Evolutionary conservation across 2,329 filamentous ascomycete species (phyloP).

Genomic region (Dactylellina drechsleri): DNA sequence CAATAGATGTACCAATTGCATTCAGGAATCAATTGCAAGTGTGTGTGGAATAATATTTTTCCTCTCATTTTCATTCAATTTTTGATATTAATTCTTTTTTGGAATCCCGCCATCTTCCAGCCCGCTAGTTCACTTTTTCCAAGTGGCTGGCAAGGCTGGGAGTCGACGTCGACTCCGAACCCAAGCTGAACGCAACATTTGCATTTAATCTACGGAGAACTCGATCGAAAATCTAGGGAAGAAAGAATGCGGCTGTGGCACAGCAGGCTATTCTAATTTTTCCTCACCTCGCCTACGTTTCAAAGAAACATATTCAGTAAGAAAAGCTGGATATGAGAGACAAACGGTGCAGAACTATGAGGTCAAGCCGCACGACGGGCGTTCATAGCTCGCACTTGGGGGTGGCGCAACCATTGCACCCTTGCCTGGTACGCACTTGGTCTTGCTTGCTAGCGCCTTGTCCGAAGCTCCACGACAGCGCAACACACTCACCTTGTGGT

Average conservation of each 20-base stretch:
- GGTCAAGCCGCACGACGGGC: constrained; percentile 42
- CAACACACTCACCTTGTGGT: constrained; percentile 20
- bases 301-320: constrained; percentile 20
- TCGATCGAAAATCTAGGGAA: neutral
- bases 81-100: neutral
- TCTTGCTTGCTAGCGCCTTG: too few relatives aligned
- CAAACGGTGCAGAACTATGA: constrained; percentile 34
- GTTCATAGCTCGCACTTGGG: constrained; percentile 20
- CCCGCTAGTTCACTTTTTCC: neutral
- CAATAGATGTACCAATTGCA: constrained; percentile 22
- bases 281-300: constrained; percentile 25
- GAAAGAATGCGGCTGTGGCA: constrained; percentile 46
- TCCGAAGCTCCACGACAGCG: constrained; percentile 15
- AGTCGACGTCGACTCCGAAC: neutral
- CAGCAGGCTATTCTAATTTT: constrained; percentile 16
- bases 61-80: neutral
- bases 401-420: constrained; percentile 29
- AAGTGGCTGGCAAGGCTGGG: constrained; percentile 22
- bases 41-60: neutral
- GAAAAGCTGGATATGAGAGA: constrained; percentile 15
- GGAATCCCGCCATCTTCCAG: neutral
- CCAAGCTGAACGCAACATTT: constrained; percentile 8
- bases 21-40: neutral
- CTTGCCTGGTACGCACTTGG: constrained; percentile 11
- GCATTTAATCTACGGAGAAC: neutral